Base-by-base conservation (phyloP, 192 early-diverging fungal species). In the Funneliformis geosporum region DNA sequence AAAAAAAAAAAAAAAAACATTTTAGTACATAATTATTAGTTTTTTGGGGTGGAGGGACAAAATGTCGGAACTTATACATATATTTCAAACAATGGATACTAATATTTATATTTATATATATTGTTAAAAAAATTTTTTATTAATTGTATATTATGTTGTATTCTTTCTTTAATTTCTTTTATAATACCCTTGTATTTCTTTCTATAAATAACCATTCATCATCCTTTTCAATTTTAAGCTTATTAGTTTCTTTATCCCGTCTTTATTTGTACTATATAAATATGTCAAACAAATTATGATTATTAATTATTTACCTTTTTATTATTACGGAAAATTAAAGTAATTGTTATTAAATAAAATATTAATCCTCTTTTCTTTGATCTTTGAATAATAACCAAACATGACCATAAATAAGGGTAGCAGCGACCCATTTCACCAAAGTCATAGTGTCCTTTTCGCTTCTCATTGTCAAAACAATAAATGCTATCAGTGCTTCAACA, bases 391-490 rank as follows among this genome's bases (percentile, higher is more conserved):
- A 43, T 21, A 40, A 6, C 67, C 67, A 69, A 42, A 38, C 10
- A 23, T 69, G 67, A 43, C 86, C 86, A 65, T 82, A 67, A 8
- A 83, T 9, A 1, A 84, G 28, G 11, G 76, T 81, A 60, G 76
- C 80, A 11, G 74, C 4, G 6, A 83, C 76, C 86, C 86, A 87
- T 42, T 80, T 79, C n/a, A 60, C 5, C 5, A 73, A 80, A 28
- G 80, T 87, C 12, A 39, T 23, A 11, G 64, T 47, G 27, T 77
- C 66, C 65, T 82, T 80, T 80, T 82, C 83, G 7, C 82, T 79
- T 27, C 84, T 73, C 42, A 50, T 62, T 16, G 78, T 14, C 59
- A 83, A 85, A 25, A 75, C 60, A 0, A 47, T 46, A 14, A 80
- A 42, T 9, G 79, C 80, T 69, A 70, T 25, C 16, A 76, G 12